A percentile compares a stretch with the other conserved stretches of the same genome.
Evolutionary conservation across 345 rosid species (phyloP).

Genomic region (Populus simonii): DNA sequence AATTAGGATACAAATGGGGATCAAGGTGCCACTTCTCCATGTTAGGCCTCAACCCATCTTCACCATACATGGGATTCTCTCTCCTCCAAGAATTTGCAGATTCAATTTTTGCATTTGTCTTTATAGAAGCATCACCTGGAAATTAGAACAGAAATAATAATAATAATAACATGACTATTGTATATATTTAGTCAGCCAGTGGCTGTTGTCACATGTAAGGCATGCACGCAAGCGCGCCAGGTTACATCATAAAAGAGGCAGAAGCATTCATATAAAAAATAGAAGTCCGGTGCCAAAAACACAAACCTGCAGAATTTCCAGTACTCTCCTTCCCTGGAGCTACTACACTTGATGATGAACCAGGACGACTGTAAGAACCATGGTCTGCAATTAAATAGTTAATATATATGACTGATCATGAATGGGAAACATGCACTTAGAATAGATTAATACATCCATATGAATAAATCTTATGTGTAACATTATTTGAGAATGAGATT

Average conservation of each 20-base stretch:
- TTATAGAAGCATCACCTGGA: constrained; percentile 45
- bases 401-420: neutral
- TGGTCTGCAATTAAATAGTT: constrained; percentile 47
- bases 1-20: constrained; percentile 54
- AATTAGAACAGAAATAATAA: neutral
- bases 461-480: neutral
- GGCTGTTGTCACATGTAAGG: neutral
- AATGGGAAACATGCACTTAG: neutral
- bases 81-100: constrained; percentile 61
- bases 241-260: neutral
- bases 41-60: constrained; percentile 53
- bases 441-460: neutral
- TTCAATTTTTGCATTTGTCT: constrained; percentile 39
- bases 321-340: constrained; percentile 39
- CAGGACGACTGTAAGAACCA: constrained; percentile 45
- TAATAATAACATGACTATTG: neutral
- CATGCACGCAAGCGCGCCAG: neutral
- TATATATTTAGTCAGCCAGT: neutral
- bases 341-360: constrained; percentile 51
- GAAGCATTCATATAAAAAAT: neutral
- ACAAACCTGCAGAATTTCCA: constrained; percentile 51
- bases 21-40: constrained; percentile 71
- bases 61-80: constrained; percentile 49
- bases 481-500: neutral
- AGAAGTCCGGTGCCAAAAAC: neutral